Base-by-base conservation (phyloP, 345 rosid species). In the Corchorus capsularis region DNA sequence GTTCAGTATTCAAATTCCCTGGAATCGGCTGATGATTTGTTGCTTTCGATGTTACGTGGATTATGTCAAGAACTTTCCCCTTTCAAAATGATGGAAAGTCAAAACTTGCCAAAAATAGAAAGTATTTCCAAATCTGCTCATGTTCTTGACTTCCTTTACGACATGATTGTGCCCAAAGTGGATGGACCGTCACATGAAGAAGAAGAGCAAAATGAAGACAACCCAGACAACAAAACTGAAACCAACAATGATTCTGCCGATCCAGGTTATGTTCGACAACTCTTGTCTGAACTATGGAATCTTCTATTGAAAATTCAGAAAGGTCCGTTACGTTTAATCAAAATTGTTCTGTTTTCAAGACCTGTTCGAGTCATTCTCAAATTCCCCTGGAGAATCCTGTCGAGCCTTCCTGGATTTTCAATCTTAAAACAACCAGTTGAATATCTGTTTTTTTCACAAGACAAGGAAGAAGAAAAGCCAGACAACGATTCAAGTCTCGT, bases 11-110 rank as follows among this genome's bases (percentile, higher is more conserved):
- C 80, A 0, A n/a, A n/a, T n/a, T 85, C 91, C 0, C 13, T 7
- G 2, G 90, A 83, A 43, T 50, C 78, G 54, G 84, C 91, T 8
- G 86, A 90, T 61, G 79, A 77, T 15, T n/a, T 70, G 34, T 72
- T 87, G 66, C 3, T 43, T 69, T 74, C 84, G 32, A 82, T 82
- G 89, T 80, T 91, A n/a, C 63, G 32, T 11, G 89, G 90, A 72
- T 54, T 91, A 39, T 79, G 80, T 59, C 82, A 74, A 60, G 94
- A 91, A 73, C 80, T 90, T 22, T 87, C 86, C 7, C 98, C 93
- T 9, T 90, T 90, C 71, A 77, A 73, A 49, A 73, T 73, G 60
- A 74, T 72, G n/a, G 50, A 68, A 52, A 27, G 27, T 27, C 27
- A 27, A 27, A 56, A 80, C n/a, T 47, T 72, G 16, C 74, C 75